Conservation (phyloP, 257 asterid species). For the Solanum chilense region DNA sequence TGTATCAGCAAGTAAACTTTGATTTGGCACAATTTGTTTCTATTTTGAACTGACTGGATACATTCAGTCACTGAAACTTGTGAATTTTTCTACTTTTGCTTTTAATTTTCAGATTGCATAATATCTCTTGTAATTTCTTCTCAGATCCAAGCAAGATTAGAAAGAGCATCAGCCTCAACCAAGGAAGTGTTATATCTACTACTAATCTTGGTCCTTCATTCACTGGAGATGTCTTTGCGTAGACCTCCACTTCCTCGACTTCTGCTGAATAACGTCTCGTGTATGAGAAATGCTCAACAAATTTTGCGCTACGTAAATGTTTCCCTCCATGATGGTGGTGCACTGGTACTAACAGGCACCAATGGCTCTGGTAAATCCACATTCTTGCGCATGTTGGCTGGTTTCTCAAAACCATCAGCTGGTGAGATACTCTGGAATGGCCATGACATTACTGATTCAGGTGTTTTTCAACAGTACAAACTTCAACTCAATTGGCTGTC, state of each 20-base stretch:
- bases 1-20: neutral
- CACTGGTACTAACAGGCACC: constrained; percentile 63
- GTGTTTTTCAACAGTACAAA: constrained; percentile 74
- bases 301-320: constrained; percentile 74
- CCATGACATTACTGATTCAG: constrained; percentile 61
- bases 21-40: neutral
- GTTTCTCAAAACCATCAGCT: constrained; percentile 73
- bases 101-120: neutral
- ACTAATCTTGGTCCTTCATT: neutral
- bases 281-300: constrained; percentile 93
- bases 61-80: neutral
- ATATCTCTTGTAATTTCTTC: neutral
- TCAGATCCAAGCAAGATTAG: neutral
- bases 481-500: constrained; percentile 79
- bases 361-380: constrained; percentile 84
- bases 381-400: constrained; percentile 75
- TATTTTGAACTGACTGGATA: neutral
- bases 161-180: neutral
- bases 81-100: neutral
- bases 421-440: constrained; percentile 87
- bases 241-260: constrained; percentile 65
- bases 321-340: constrained; percentile 67
- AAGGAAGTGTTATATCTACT: neutral
- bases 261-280: constrained; percentile 61
- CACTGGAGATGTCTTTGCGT: constrained; percentile 29